Percentiles rank a stretch among this genome's conserved stretches.
These are phyloP conservation scores for Kokia cookei DNA, from an alignment of 441 rosid genomes.

Conservation along the genomic window DNA sequence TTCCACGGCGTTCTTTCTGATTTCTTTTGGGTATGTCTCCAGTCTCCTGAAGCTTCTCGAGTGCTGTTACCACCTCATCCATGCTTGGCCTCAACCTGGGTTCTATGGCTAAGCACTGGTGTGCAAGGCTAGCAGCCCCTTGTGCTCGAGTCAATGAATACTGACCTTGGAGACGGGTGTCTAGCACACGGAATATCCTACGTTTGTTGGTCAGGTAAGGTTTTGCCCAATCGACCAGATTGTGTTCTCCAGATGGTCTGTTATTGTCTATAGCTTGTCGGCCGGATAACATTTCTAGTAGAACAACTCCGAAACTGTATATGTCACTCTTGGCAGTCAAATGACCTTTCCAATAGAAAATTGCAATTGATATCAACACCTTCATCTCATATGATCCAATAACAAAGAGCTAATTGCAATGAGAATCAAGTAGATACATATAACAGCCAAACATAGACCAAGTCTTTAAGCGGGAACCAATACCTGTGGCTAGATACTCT, in stretches of 20 bases:
- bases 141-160: slow-evolving; percentile 43
- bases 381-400: not conserved
- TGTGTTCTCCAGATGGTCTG: slow-evolving; percentile 56
- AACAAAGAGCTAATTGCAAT: not conserved
- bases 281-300: slow-evolving; percentile 58
- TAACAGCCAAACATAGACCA: not conserved
- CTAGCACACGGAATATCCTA: slow-evolving; percentile 46
- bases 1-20: slow-evolving; percentile 26
- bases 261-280: slow-evolving; percentile 63
- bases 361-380: slow-evolving; percentile 11
- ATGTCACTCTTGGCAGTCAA: slow-evolving; percentile 56
- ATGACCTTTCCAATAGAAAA: slow-evolving; percentile 38
- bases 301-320: slow-evolving; percentile 65
- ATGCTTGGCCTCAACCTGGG: slow-evolving; percentile 44
- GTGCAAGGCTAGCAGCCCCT: slow-evolving; percentile 43
- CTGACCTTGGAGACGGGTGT: slow-evolving; percentile 65
- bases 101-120: slow-evolving; percentile 45
- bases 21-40: slow-evolving; percentile 18
- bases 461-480: not conserved
- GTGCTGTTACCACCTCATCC: slow-evolving; percentile 38
- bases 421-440: not conserved
- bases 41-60: slow-evolving; percentile 44
- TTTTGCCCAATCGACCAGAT: slow-evolving; percentile 66
- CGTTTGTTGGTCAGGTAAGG: slow-evolving; percentile 61
- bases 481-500: slow-evolving; percentile 65